phyloP scores from a whole-genome alignment of 352 stramenopile genomes.

The Phytopythium helicoides region DNA sequence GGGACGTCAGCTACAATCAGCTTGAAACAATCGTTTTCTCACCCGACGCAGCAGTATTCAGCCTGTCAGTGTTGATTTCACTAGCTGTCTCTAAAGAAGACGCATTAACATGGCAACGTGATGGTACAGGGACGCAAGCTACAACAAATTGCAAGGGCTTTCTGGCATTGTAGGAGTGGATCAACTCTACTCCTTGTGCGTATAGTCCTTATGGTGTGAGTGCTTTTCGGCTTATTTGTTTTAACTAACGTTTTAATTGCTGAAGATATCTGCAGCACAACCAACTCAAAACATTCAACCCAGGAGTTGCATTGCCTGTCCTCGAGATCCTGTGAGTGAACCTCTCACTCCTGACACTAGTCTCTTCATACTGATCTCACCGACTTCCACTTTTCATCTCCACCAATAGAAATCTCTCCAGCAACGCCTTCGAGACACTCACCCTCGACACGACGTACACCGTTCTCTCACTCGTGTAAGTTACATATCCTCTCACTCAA shows the following conservation, averaged over 20 bases:
- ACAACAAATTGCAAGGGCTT: slow-evolving; percentile 1
- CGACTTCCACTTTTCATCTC: too few species aligned
- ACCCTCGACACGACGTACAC: not conserved
- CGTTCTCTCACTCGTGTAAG: slow-evolving; percentile 1
- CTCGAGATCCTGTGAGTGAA: not conserved
- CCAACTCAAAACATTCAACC: not conserved
- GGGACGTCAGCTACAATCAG: too few species aligned
- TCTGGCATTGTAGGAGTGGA: not conserved
- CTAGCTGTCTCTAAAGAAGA: too few species aligned
- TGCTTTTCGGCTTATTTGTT: too few species aligned
- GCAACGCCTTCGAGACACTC: not conserved
- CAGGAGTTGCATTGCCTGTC: not conserved
- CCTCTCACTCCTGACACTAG: not conserved
- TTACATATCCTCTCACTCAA: too few species aligned
- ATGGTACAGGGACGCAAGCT: not conserved
- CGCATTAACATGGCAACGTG: not conserved
- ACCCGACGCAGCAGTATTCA: too few species aligned
- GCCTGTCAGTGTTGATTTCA: too few species aligned
- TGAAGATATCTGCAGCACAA: slow-evolving; percentile 2
- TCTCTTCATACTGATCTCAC: not conserved
- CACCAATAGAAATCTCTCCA: slow-evolving; percentile 3
- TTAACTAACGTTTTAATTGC: too few species aligned
- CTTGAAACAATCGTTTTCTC: too few species aligned
- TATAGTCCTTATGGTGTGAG: not conserved
- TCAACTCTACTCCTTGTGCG: slow-evolving; percentile 1